Base-by-base conservation (phyloP, 345 rosid genomes). In the Eucalyptus camaldulensis region DNA sequence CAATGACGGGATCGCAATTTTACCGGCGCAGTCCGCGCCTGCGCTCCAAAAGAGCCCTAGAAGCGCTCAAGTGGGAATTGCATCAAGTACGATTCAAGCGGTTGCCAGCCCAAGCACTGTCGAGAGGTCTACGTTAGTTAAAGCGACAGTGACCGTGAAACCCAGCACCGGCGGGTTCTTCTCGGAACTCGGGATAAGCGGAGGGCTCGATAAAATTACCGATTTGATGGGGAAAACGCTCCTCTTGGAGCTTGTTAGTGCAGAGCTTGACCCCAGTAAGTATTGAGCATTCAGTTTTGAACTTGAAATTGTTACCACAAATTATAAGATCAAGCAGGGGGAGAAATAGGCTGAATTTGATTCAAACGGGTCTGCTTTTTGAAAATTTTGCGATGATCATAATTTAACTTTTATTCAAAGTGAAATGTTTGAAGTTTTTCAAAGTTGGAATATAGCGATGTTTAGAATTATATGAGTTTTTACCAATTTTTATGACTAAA, bases 241-340 rank as follows among this genome's bases (percentile, higher is more conserved):
- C 43, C 89, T 89, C 15, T 85, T 96, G 86, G 96, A 95, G 94
- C 96, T 96, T 65, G 94, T 94, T 81, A 96, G 96, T 85, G 45
- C 93, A 7, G 91, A 94, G 50, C 93, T 95, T 33, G 95, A 96
- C 87, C 92, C 91, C 11, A 88, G 96, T 95, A 92, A 91, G 95
- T 91, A 51, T 51, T 8, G 83, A 44, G 17, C 40, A 27, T 80
- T 50, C 49, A 6, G 25, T 44, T 49, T 50, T 53, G 29, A 86
- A 24, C 87, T 31, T 86, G 14, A 50, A 31, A 19, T 51, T n/a
- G 54, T 31, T 85, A 27, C 29, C 87, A 29, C 33, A 85, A 21
- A 25, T 76, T 76, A 6, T 11, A 76, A 76, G 2, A 72, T 24
- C 43, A 72, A 37, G 27, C 14, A 10, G 25, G 45, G 45, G 27